Evolutionary conservation across 306 rosid species (phyloP).

Genomic region (Echinosophora koreensis): DNA sequence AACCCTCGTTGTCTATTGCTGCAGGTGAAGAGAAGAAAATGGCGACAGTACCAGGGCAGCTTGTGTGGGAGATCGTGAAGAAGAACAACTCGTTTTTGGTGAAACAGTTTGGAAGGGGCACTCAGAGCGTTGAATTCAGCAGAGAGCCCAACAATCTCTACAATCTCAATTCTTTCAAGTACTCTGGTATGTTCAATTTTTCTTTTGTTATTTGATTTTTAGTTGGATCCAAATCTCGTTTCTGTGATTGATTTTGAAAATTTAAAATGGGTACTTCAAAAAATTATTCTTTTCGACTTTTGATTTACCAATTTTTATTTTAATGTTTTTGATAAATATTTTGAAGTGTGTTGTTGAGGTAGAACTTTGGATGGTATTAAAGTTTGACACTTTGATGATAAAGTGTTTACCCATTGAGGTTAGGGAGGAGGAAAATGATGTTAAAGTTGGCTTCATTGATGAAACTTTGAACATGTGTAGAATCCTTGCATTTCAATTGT

Average conservation of each 20-base stretch:
- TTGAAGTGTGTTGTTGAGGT: neutral
- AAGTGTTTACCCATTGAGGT: neutral
- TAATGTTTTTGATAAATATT: no score
- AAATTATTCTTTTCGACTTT: neutral
- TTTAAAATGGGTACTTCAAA: neutral
- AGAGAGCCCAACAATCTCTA: conserved; percentile 87
- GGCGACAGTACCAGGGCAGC: conserved; percentile 90
- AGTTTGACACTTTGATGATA: neutral
- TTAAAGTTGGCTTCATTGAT: neutral
- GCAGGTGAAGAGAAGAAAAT: conserved; percentile 53
- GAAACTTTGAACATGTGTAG: neutral
- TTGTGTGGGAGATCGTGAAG: conserved; percentile 97
- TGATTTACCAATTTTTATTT: no score
- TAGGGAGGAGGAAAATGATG: neutral
- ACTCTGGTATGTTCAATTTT: conserved; percentile 66
- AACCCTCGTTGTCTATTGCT: conserved; percentile 6
- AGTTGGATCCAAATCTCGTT: neutral
- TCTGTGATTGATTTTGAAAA: neutral
- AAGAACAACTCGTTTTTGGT: conserved; percentile 87
- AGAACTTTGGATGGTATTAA: neutral
- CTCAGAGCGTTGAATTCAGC: conserved; percentile 82
- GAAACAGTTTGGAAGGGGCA: conserved; percentile 82
- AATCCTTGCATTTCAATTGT: neutral
- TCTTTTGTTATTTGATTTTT: no score
- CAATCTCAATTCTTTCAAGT: conserved; percentile 79